Conservation (phyloP, 805 yeast species). For the Barnettozyma siamensis region DNA sequence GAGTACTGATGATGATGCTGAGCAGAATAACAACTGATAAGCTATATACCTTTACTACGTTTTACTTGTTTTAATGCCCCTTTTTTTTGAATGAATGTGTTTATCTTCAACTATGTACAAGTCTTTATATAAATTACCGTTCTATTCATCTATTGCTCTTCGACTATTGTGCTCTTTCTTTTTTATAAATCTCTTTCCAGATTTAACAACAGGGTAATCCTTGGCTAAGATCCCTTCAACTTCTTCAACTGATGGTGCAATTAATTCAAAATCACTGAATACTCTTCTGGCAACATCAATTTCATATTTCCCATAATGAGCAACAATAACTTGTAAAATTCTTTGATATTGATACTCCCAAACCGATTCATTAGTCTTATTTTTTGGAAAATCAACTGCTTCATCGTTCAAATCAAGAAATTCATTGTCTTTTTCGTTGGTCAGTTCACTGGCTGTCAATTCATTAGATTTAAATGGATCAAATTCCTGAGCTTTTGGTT, state of each 20-base stretch:
- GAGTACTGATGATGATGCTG: slow-evolving; percentile 4
- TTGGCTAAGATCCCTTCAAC: not conserved
- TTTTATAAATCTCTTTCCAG: not conserved
- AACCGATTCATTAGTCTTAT: not conserved
- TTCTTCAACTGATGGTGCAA: not conserved
- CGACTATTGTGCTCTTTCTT: too few species aligned
- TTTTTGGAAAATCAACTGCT: not conserved
- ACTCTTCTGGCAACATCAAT: not conserved
- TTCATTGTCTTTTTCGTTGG: too few species aligned
- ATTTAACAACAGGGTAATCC: not conserved
- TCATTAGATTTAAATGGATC: not conserved
- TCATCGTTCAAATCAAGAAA: not conserved
- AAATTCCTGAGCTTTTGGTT: not conserved
- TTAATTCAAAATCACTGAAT: slow-evolving; percentile 3
- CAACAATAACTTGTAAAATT: not conserved
- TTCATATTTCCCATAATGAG: not conserved
- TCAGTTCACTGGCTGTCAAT: too few species aligned
- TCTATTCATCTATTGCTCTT: too few species aligned
- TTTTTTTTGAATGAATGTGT: too few species aligned
- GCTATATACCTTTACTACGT: too few species aligned
- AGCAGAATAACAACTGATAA: too few species aligned
- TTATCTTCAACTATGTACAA: too few species aligned
- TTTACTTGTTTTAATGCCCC: not conserved
- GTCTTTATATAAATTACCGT: too few species aligned
- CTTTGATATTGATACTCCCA: slow-evolving; percentile 5